Percentiles rank a stretch among this genome's conserved stretches.
Evolutionary conservation across 2,329 filamentous ascomycete genomes (phyloP).

Genomic region (Apiospora hydei): DNA sequence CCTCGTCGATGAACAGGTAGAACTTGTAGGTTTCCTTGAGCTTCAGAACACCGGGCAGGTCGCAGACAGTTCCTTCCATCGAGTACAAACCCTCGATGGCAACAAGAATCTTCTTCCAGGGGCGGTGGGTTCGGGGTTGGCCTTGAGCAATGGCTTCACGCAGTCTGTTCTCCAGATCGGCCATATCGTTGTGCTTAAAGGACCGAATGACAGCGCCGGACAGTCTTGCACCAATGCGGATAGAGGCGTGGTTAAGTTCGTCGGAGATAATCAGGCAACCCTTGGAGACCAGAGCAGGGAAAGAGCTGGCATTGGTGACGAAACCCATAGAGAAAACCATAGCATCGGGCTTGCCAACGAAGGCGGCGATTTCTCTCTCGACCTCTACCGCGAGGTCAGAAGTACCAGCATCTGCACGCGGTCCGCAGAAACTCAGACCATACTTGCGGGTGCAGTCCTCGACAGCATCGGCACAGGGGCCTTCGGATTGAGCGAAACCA

Average conservation of each 20-base stretch:
- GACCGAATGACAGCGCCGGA: conserved; percentile 94
- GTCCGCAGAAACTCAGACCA: conserved; percentile 82
- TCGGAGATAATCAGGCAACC: conserved; percentile 95
- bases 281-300: conserved; percentile 91
- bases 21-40: conserved; percentile 98
- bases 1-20: conserved; percentile 93
- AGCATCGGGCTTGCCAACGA: conserved; percentile 91
- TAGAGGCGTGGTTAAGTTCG: conserved; percentile 97
- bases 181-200: conserved; percentile 98
- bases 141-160: conserved; percentile 95
- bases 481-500: conserved; percentile 96
- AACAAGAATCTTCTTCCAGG: conserved; percentile 98
- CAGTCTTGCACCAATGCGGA: conserved; percentile 91
- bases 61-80: conserved; percentile 99
- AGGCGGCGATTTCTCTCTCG: conserved; percentile 85
- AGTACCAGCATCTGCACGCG: conserved; percentile 84
- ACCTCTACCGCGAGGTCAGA: conserved; percentile 88
- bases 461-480: conserved; percentile 91
- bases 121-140: conserved; percentile 95
- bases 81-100: conserved; percentile 97
- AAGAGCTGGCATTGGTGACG: conserved; percentile 91
- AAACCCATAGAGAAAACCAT: conserved; percentile 99
- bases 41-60: conserved; percentile 86
- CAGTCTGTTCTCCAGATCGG: conserved; percentile 82
- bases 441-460: conserved; percentile 87